Evolutionary conservation across 140 eudicot genomes (phyloP).

Genomic region (Flaveria floridana): DNA sequence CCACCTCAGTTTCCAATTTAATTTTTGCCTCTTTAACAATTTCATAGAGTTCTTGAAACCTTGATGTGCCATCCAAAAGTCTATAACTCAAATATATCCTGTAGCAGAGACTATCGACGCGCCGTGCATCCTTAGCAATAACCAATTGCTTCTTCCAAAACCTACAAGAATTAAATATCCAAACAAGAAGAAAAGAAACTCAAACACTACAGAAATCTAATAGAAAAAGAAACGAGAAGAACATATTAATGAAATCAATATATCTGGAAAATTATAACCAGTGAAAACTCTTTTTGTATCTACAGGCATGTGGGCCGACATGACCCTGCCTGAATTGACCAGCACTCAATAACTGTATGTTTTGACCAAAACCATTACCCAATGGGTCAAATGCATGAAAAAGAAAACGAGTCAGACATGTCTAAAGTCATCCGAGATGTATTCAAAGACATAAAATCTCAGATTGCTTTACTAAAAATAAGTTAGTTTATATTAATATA

Average conservation of each 20-base stretch:
- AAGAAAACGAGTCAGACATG: background rate
- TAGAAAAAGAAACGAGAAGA: constrained; percentile 5
- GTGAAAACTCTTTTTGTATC: background rate
- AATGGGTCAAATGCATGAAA: background rate
- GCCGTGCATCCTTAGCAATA: constrained; percentile 78
- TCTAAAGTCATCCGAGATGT: background rate
- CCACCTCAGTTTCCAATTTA: constrained; percentile 75
- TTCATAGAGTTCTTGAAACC: constrained; percentile 65
- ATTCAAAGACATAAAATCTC: background rate
- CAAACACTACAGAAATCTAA: constrained; percentile 11
- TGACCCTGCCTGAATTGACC: background rate
- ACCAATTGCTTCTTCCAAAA: constrained; percentile 77
- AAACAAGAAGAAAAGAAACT: constrained; percentile 14
- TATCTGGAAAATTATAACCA: background rate
- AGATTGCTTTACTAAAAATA: background rate
- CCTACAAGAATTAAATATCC: constrained; percentile 34
- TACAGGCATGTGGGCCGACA: background rate
- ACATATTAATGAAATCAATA: background rate
- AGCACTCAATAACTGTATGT: background rate
- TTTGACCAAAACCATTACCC: constrained; percentile 4
- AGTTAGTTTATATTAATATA: background rate
- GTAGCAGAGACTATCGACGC: constrained; percentile 76
- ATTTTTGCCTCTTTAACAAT: constrained; percentile 56
- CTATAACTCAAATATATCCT: constrained; percentile 66
- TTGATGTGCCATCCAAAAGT: constrained; percentile 74